Evolutionary conservation across 2,329 filamentous ascomycete genomes (phyloP), one percentile per base, ranked within the genome.

Genomic region (Anisogramma anomala): DNA sequence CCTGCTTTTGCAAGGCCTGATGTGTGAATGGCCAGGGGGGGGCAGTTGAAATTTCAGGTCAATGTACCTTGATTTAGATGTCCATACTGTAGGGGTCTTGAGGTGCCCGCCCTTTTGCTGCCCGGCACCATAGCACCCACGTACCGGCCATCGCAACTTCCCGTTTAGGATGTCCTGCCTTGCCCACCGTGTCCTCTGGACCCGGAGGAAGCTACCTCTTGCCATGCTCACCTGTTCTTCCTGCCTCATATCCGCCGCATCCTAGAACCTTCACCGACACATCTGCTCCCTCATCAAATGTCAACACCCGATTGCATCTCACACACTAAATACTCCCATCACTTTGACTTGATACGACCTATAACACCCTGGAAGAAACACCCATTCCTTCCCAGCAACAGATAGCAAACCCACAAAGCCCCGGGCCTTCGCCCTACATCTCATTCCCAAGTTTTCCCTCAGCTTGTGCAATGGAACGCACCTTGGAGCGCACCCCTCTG

Each of bases 401-500:
- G 13, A 23, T 15, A 22, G 37, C 10, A 34, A 43, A 14, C 17
- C 23, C 7, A 11, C 41, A 33, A 5, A 30, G 36, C 3, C 34
- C 27, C 13, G 27, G 27, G 13, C 27, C 41, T 14, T 44, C 26
- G 10, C 15, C 18, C 6, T 45, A 45, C 31, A 45, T 42, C 7
- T 49, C 34, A 26, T 42, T 47, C 14, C 45, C 45, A 9, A 33
- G 36, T 1, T 44, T 40, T 18, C 34, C 15, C 7, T 30, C 41
- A 17, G 19, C 38, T 9, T 43, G 45, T 28, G 36, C 41, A 18
- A 47, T 47, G 45, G 45, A 47, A 10, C 45, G 41, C 17, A 47
- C 48, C 9, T 43, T 47, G 41, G 45, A 47, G 25, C 41, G 38
- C 17, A 48, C 50, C 10, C 51, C 51, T 7, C 34, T 53, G 25